Evolutionary conservation across 1,139 yeast species (phyloP).

Genomic region (Trichomonascaceae sp.): DNA sequence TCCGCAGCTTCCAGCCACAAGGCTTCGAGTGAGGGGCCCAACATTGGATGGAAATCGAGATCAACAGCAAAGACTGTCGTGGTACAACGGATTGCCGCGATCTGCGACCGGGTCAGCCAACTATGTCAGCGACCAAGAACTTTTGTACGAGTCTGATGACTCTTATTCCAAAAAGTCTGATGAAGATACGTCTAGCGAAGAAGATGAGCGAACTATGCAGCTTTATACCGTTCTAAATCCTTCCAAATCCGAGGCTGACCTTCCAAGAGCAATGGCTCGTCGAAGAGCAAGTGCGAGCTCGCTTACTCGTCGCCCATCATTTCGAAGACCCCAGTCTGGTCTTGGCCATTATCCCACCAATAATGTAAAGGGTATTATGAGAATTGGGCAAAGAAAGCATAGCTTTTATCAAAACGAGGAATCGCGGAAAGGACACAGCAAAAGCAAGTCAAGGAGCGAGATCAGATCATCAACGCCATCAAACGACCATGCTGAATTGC

Average conservation of each 20-base stretch:
- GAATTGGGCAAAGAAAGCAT: constrained; percentile 16
- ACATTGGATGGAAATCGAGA: constrained; percentile 3
- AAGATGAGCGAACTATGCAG: constrained; percentile 18
- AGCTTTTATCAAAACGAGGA: too few relatives aligned
- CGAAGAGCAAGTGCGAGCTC: constrained; percentile 1
- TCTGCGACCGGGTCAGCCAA: too few relatives aligned
- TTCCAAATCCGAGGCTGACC: constrained; percentile 6
- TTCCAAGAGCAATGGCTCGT: neutral
- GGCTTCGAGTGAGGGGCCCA: constrained; percentile 7
- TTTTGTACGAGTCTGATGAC: too few relatives aligned
- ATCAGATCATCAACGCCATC: neutral
- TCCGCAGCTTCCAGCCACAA: too few relatives aligned
- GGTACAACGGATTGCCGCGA: too few relatives aligned
- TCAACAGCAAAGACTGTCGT: too few relatives aligned
- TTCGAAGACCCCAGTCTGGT: constrained; percentile 18
- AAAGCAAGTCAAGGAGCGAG: too few relatives aligned
- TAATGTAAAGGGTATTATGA: constrained; percentile 8
- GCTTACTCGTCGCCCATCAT: constrained; percentile 6
- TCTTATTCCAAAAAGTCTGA: too few relatives aligned
- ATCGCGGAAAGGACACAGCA: too few relatives aligned
- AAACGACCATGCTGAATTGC: constrained; percentile 2
- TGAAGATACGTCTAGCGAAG: constrained; percentile 11
- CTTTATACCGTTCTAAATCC: constrained; percentile 14
- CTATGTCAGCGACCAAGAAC: too few relatives aligned
- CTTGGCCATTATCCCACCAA: constrained; percentile 8